A percentile compares a stretch with the other conserved stretches of the same genome.
phyloP scores from a whole-genome alignment of 148 eudicot species.

The Gaultheria prostrata region DNA sequence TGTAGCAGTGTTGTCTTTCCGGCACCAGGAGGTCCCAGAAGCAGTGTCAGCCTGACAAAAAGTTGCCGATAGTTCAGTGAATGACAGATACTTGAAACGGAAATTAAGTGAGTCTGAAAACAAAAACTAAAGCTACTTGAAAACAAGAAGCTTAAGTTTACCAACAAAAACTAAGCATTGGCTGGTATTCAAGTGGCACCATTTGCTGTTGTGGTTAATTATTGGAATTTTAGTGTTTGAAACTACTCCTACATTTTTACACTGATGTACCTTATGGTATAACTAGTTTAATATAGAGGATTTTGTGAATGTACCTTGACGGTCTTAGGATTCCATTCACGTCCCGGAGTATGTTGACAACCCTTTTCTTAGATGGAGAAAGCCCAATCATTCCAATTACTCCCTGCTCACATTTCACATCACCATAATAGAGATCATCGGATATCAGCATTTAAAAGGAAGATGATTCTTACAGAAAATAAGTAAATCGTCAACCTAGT shows the following conservation, averaged over 20 bases:
- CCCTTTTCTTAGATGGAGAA: conserved; percentile 30
- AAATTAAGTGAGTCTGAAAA: too few species aligned
- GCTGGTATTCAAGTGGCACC: neutral
- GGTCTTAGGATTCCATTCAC: conserved; percentile 34
- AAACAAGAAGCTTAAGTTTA: neutral
- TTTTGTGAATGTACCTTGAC: conserved; percentile 23
- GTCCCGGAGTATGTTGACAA: conserved; percentile 29
- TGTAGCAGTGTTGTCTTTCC: conserved; percentile 35
- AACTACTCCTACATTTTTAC: too few species aligned
- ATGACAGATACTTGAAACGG: neutral
- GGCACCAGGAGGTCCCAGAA: conserved; percentile 38
- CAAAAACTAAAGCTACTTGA: neutral
- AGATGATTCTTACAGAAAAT: neutral
- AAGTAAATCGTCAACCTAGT: neutral
- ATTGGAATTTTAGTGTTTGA: neutral
- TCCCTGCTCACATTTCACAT: conserved; percentile 13
- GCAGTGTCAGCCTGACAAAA: conserved; percentile 31
- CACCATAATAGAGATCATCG: neutral
- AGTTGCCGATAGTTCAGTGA: too few species aligned
- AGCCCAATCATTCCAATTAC: conserved; percentile 26
- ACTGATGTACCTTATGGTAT: too few species aligned
- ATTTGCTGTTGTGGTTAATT: neutral
- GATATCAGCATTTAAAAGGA: neutral
- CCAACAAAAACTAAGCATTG: neutral
- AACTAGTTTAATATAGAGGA: too few species aligned